These are phyloP conservation scores for Rhodotorula kratochvilovae DNA, from an alignment of 768 basidiomycete species.

Conservation along the genomic window DNA sequence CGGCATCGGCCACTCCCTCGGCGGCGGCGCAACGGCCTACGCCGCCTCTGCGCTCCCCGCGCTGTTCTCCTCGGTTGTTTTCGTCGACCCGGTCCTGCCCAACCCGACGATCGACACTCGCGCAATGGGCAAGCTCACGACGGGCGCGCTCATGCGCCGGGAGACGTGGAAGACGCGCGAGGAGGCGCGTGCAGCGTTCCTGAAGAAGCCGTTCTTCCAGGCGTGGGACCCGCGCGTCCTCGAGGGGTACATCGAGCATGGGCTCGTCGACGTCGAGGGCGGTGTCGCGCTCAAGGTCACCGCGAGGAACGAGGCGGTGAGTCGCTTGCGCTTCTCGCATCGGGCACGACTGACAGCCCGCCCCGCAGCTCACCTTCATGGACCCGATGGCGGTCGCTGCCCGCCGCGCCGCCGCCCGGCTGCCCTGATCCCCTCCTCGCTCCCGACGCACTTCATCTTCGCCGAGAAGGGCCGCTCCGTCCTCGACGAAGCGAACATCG, in stretches of 20 bases:
- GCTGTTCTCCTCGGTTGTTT: constrained; percentile 66
- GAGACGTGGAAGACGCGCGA: constrained; percentile 65
- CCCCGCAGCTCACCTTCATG: constrained; percentile 35
- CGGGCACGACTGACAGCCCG: too few species aligned
- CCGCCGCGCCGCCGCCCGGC: constrained; percentile 28
- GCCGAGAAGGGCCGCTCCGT: constrained; percentile 37
- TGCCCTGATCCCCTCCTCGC: constrained; percentile 22
- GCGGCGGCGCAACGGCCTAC: constrained; percentile 70
- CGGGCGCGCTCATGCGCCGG: constrained; percentile 59
- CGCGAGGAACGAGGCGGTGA: constrained; percentile 38
- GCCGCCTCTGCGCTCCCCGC: constrained; percentile 50
- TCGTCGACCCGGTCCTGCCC: constrained; percentile 72
- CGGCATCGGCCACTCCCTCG: constrained; percentile 76
- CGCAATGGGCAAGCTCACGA: constrained; percentile 29
- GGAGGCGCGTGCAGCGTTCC: constrained; percentile 57
- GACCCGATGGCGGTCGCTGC: constrained; percentile 36
- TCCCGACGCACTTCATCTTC: constrained; percentile 38
- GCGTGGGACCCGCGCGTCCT: constrained; percentile 43
- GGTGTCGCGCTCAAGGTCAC: constrained; percentile 38
- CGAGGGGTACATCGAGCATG: constrained; percentile 32
- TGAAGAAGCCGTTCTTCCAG: constrained; percentile 61
- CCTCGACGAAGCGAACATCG: constrained; percentile 20
- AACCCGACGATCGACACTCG: constrained; percentile 32
- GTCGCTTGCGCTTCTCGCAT: not conserved
- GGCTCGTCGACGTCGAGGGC: constrained; percentile 18